phyloP scores from a whole-genome alignment of 2,329 filamentous ascomycete species.

The Claviceps sp. region DNA sequence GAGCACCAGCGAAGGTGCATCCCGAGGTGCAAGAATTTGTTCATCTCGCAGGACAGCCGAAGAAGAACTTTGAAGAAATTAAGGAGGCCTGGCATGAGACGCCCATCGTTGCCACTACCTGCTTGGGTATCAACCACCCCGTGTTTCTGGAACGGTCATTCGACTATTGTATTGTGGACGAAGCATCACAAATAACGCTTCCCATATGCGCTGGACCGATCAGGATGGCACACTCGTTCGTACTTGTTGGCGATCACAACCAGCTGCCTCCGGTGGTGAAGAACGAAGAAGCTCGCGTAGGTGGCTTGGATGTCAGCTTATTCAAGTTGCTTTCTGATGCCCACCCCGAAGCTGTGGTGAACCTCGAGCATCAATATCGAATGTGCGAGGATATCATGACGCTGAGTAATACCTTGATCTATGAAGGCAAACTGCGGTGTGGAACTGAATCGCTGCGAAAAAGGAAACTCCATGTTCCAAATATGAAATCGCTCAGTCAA shows the following conservation, averaged over 20 bases:
- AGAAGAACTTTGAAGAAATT: conserved; percentile 69
- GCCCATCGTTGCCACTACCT: conserved; percentile 87
- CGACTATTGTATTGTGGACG: conserved; percentile 97
- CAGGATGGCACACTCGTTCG: conserved; percentile 81
- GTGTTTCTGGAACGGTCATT: conserved; percentile 83
- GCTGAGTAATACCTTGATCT: conserved; percentile 85
- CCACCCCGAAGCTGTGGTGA: conserved; percentile 79
- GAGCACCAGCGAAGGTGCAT: conserved; percentile 74
- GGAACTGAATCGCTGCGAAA: conserved; percentile 64
- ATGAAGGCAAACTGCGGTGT: conserved; percentile 79
- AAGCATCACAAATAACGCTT: conserved; percentile 92
- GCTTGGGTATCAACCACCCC: conserved; percentile 78
- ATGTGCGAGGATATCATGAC: conserved; percentile 98
- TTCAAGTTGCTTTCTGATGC: conserved; percentile 88
- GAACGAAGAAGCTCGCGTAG: conserved; percentile 73
- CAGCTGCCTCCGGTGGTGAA: conserved; percentile 90
- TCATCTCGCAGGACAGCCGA: conserved; percentile 60
- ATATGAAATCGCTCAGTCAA: conserved; percentile 44
- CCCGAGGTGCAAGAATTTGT: conserved; percentile 78
- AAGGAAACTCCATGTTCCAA: conserved; percentile 54
- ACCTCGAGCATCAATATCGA: conserved; percentile 88
- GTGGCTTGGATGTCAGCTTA: conserved; percentile 80
- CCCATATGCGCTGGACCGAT: conserved; percentile 92
- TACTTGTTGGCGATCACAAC: conserved; percentile 92
- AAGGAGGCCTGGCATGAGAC: conserved; percentile 72